phyloP scores from a whole-genome alignment of 805 yeast species.

The Tetrapisispora nanseiensis region DNA sequence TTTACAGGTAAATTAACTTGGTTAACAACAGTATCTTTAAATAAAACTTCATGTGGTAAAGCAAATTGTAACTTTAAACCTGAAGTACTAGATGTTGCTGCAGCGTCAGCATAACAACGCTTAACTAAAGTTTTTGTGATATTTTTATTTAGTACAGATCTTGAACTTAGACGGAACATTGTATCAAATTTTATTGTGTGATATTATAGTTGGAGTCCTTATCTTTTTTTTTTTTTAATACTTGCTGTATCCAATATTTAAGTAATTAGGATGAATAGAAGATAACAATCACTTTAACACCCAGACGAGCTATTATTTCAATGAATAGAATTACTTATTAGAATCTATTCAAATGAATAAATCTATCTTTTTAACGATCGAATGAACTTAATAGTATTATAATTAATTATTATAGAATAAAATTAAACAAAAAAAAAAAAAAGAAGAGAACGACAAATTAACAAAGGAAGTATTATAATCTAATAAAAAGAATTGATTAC shows the following conservation, averaged over 20 bases:
- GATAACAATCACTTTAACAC: too few species aligned
- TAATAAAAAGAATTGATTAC: too few species aligned
- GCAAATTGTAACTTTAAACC: constrained; percentile 82
- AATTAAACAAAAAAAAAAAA: too few species aligned
- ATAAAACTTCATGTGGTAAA: constrained; percentile 72
- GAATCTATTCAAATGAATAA: too few species aligned
- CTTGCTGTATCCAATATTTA: background rate
- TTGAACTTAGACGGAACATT: constrained; percentile 22
- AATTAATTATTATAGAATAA: too few species aligned
- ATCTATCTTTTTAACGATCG: too few species aligned
- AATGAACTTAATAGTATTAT: too few species aligned
- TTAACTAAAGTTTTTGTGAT: constrained; percentile 35
- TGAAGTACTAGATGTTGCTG: constrained; percentile 55
- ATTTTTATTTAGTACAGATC: constrained; percentile 22
- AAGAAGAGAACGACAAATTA: too few species aligned
- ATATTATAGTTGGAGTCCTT: too few species aligned
- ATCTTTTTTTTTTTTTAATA: background rate
- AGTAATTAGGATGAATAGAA: background rate
- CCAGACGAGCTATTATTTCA: too few species aligned
- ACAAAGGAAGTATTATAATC: too few species aligned
- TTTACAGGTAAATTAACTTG: constrained; percentile 94
- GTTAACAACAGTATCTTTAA: constrained; percentile 37
- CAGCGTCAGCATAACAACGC: constrained; percentile 84
- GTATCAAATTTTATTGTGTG: background rate
- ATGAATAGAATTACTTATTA: too few species aligned